Conservation (phyloP, 2,329 filamentous ascomycete genomes). For the Aspergillus sp. region DNA sequence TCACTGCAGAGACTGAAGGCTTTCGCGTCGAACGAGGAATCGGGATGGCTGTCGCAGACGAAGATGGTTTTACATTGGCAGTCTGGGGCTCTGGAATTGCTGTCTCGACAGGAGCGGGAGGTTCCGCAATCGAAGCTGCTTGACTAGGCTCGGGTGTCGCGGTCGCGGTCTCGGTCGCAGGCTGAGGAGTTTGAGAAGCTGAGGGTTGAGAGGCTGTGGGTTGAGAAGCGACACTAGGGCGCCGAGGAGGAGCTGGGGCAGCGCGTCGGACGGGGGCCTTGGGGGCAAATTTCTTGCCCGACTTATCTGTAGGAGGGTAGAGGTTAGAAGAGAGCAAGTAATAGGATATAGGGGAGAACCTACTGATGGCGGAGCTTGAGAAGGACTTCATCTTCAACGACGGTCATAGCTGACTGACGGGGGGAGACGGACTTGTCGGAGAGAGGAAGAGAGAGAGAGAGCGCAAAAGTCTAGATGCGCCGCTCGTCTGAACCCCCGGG, state of each 20-base stretch:
- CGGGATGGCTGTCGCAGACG: slow-evolving; percentile 22
- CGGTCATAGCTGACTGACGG: slow-evolving; percentile 9
- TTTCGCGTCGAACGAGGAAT: slow-evolving; percentile 30
- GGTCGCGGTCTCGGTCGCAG: slow-evolving; percentile 19
- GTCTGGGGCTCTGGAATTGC: slow-evolving; percentile 16
- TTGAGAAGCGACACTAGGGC: slow-evolving; percentile 42
- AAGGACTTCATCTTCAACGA: slow-evolving; percentile 48
- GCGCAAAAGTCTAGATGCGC: slow-evolving; percentile 23
- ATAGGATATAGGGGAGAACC: slow-evolving; percentile 14
- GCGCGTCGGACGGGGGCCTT: slow-evolving; percentile 63
- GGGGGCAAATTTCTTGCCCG: slow-evolving; percentile 75
- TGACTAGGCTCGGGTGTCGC: slow-evolving; percentile 16
- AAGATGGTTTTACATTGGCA: slow-evolving; percentile 1
- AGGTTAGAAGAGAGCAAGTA: slow-evolving; percentile 3
- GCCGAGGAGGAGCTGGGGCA: slow-evolving; percentile 40
- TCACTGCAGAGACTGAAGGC: slow-evolving; percentile 22
- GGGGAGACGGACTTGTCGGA: too few relatives aligned
- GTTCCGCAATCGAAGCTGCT: slow-evolving; percentile 10
- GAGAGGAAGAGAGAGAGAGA: not conserved
- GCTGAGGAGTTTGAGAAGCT: slow-evolving; percentile 26
- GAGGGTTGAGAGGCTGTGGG: slow-evolving; percentile 23
- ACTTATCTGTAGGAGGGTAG: slow-evolving; percentile 50
- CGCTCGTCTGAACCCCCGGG: slow-evolving; percentile 22
- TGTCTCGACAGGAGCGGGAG: slow-evolving; percentile 18
- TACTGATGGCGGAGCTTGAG: slow-evolving; percentile 56